These are phyloP conservation scores for Martiniozyma abietophila DNA, from an alignment of 805 yeast genomes.

Conservation along the genomic window DNA sequence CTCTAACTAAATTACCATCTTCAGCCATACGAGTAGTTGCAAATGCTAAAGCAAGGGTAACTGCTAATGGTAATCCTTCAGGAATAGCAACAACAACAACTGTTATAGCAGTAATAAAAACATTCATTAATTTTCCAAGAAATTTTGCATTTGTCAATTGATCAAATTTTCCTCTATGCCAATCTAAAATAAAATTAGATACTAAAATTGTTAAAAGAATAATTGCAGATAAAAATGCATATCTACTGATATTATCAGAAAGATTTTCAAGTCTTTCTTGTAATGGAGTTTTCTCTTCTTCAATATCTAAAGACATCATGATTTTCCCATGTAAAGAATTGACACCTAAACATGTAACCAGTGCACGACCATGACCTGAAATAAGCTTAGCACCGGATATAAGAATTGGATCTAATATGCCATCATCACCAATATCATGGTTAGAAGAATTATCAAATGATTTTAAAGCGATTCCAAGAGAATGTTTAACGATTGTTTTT, in stretches of 20 bases:
- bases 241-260: slow-evolving; percentile 92
- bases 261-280: slow-evolving; percentile 71
- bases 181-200: slow-evolving; percentile 42
- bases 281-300: slow-evolving; percentile 80
- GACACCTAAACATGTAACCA: slow-evolving; percentile 85
- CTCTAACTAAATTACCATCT: slow-evolving; percentile 94
- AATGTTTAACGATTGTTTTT: slow-evolving; percentile 61
- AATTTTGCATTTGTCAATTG: slow-evolving; percentile 53
- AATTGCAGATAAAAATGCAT: slow-evolving; percentile 79
- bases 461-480: slow-evolving; percentile 37
- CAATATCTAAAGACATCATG: slow-evolving; percentile 75
- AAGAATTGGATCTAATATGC: slow-evolving; percentile 66
- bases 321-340: slow-evolving; percentile 90
- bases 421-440: slow-evolving; percentile 32
- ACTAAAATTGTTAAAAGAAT: slow-evolving; percentile 74
- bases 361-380: slow-evolving; percentile 76
- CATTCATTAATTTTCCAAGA: slow-evolving; percentile 76
- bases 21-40: slow-evolving; percentile 98
- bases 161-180: slow-evolving; percentile 21
- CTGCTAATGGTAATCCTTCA: slow-evolving; percentile 96
- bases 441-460: slow-evolving; percentile 15
- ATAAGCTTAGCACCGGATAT: slow-evolving; percentile 87
- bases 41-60: slow-evolving; percentile 91
- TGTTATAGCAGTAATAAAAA: slow-evolving; percentile 85
- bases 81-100: slow-evolving; percentile 98